Base-by-base conservation (phyloP, 495 filamentous ascomycete species). In the Xylaria longipes region DNA sequence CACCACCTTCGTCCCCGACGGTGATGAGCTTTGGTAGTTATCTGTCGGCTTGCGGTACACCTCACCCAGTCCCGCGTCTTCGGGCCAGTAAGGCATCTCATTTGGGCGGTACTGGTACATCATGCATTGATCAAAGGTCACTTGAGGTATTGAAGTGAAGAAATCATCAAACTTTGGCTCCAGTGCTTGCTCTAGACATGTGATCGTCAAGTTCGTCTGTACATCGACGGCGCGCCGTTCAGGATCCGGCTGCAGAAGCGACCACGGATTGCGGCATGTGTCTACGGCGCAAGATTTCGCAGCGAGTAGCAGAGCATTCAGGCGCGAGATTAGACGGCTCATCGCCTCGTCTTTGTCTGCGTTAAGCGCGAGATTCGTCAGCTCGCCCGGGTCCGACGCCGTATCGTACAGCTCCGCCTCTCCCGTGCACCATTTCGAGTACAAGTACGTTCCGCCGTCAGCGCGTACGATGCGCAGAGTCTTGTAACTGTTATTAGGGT, bases 391-490 rank as follows among this genome's bases (percentile, higher is more conserved):
- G 35, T 73, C 71, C 25, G 62, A 60, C 31, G 31, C 54, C n/a
- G 74, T 79, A 62, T 89, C 84, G 68, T 88, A 89, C 0, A 89
- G 78, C 58, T 88, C 85, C 56, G 85, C 83, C 64, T 86, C 84
- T 29, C 83, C 82, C 48, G 75, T 85, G 71, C 87, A 88, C 83
- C 85, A 87, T 3, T 85, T 82, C 0, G 86, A 83, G 72, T 88
- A 89, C 66, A 84, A 83, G 1, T 87, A 74, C 31, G 82, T 81
- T 8, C n/a, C 61, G 52, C 84, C 84, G 0, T 75, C 79, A 0
- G 83, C 69, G 0, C 82, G 80, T 2, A 85, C 65, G 33, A 88
- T 74, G 25, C 86, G 84, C 33, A 84, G 70, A 0, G 85, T 82
- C 72, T 88, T 87, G 79, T 88, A 89, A 0, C 81, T 87, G 69